phyloP scores from a whole-genome alignment of 345 rosid genomes.

The Rhodamnia rubescens region DNA sequence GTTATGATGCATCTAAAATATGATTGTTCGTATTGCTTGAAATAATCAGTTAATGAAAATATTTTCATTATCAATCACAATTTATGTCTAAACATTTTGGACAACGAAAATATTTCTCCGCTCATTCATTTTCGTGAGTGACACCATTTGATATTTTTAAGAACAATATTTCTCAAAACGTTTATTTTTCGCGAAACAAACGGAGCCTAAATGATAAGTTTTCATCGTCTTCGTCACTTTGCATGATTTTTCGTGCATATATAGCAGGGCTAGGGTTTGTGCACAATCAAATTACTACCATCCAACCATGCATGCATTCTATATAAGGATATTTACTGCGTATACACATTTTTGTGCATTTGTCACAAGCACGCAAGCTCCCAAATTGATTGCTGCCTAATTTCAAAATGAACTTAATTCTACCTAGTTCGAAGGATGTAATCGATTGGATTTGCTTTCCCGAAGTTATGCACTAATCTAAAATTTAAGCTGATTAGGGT shows the following conservation, averaged over 20 bases:
- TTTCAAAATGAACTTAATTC: background rate
- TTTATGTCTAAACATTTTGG: no score
- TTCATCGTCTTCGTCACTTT: background rate
- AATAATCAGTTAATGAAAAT: no score
- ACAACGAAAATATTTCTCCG: no score
- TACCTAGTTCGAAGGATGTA: background rate
- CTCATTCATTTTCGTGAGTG: no score
- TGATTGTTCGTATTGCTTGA: no score
- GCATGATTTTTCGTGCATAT: background rate
- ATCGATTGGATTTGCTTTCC: background rate
- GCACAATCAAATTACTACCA: background rate
- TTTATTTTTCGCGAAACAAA: no score
- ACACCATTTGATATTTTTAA: no score
- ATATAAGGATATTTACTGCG: background rate
- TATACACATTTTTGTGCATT: background rate
- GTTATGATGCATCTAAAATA: no score
- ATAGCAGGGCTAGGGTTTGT: background rate
- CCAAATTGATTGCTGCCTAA: background rate
- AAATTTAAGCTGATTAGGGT: background rate
- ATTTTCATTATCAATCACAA: no score
- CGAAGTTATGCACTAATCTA: background rate
- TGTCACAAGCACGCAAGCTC: background rate
- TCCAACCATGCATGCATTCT: background rate
- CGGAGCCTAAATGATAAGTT: background rate
- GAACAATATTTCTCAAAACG: no score